These are phyloP conservation scores for Fusarium concolor DNA, from an alignment of 2,329 filamentous ascomycete genomes.

Conservation along the genomic window DNA sequence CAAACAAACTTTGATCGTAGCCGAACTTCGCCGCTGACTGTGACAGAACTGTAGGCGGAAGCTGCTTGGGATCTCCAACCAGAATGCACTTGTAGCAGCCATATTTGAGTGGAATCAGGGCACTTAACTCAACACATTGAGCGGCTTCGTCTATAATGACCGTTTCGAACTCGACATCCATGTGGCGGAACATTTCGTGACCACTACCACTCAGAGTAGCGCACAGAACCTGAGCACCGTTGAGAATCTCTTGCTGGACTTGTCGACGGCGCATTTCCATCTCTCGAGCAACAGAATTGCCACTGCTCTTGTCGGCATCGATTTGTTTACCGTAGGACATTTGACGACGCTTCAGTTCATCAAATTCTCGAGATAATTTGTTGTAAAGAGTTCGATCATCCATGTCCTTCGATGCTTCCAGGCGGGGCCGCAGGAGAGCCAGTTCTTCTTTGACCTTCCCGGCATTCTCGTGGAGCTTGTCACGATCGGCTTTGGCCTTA, in stretches of 20 bases:
- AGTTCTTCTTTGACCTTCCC: constrained; percentile 81
- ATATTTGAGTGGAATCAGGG: constrained; percentile 96
- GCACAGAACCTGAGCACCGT: constrained; percentile 91
- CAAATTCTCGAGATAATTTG: constrained; percentile 79
- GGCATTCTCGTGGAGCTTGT: constrained; percentile 72
- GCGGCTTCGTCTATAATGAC: constrained; percentile 98
- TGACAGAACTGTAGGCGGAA: constrained; percentile 95
- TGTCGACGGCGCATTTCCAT: constrained; percentile 85
- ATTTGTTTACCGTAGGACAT: constrained; percentile 80
- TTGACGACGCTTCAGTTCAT: constrained; percentile 81
- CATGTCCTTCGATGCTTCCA: constrained; percentile 73
- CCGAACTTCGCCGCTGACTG: constrained; percentile 92
- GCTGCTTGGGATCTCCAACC: constrained; percentile 96
- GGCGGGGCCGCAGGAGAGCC: constrained; percentile 74
- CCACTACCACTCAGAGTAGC: constrained; percentile 95
- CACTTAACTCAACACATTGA: constrained; percentile 97
- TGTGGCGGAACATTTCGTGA: constrained; percentile 95
- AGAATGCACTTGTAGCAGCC: constrained; percentile 96
- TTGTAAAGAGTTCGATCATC: constrained; percentile 61
- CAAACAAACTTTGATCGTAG: constrained; percentile 98
- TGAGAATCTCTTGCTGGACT: constrained; percentile 90
- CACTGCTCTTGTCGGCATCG: constrained; percentile 86
- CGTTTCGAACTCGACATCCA: constrained; percentile 97
- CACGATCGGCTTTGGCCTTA: constrained; percentile 66
- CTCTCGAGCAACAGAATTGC: constrained; percentile 83